These are phyloP conservation scores for Pneumocystis sp. DNA, from an alignment of 1,139 yeast species.

Conservation along the genomic window DNA sequence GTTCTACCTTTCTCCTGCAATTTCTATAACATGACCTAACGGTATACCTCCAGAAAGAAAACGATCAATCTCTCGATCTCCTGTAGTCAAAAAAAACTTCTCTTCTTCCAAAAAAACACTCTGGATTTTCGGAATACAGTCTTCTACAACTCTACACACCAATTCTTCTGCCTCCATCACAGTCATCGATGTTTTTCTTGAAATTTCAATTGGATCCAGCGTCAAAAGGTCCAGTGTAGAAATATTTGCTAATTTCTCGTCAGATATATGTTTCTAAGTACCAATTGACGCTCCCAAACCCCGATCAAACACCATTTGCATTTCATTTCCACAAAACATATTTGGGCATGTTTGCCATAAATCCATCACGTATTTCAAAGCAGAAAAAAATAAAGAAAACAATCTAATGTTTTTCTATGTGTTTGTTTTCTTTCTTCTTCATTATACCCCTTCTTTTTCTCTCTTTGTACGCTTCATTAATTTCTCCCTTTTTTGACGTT, in stretches of 20 bases:
- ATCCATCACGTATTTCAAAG: neutral
- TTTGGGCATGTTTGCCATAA: neutral
- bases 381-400: neutral
- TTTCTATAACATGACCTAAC: constrained; percentile 53
- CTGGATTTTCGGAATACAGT: neutral
- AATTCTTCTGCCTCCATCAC: neutral
- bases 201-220: constrained; percentile 9
- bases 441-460: neutral
- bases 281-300: neutral
- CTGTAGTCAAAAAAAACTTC: constrained; percentile 36
- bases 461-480: neutral
- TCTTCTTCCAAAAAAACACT: neutral
- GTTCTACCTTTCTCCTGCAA: constrained; percentile 49
- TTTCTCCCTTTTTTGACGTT: neutral
- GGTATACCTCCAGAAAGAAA: constrained; percentile 44
- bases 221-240: constrained; percentile 7
- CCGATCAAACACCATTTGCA: neutral
- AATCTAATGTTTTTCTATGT: too few relatives aligned
- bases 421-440: too few relatives aligned
- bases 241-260: constrained; percentile 15
- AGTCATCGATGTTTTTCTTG: constrained; percentile 3
- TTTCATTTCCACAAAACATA: neutral
- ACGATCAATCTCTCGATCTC: constrained; percentile 42
- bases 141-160: neutral
- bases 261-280: neutral